Evolutionary conservation across 1,284 basidiomycete genomes (phyloP).

Genomic region (Apiotrichum akiyoshidainum): DNA sequence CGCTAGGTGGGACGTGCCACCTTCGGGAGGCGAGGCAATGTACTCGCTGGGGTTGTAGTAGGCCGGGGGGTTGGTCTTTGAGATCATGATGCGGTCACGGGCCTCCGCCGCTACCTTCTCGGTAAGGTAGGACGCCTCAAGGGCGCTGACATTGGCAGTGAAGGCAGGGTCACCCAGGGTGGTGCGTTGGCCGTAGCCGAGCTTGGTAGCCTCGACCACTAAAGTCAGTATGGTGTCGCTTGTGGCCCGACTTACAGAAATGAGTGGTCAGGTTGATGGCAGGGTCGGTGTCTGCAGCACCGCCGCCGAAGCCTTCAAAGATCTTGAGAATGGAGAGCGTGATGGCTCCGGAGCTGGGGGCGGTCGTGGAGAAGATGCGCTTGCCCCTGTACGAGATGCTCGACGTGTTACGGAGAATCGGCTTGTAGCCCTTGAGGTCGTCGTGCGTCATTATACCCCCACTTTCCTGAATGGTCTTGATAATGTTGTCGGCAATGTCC

Average conservation of each 20-base stretch:
- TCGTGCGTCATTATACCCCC: constrained; percentile 27
- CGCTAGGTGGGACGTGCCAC: constrained; percentile 50
- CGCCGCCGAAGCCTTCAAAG: constrained; percentile 32
- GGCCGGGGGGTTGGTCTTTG: constrained; percentile 24
- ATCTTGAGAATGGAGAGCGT: constrained; percentile 39
- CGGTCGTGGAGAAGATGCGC: constrained; percentile 28
- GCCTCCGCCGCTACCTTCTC: constrained; percentile 33
- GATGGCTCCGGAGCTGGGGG: constrained; percentile 34
- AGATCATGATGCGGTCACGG: constrained; percentile 38
- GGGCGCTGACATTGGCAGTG: constrained; percentile 45
- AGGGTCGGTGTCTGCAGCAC: constrained; percentile 18
- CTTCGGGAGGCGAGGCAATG: constrained; percentile 33
- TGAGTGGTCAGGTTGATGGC: constrained; percentile 44
- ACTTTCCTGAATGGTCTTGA: constrained; percentile 20
- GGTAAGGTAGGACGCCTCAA: constrained; percentile 45
- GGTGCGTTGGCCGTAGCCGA: constrained; percentile 50
- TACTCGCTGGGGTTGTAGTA: constrained; percentile 49
- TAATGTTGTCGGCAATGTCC: constrained; percentile 25
- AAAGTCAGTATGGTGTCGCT: not conserved
- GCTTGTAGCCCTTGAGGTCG: constrained; percentile 30
- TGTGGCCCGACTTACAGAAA: constrained; percentile 22
- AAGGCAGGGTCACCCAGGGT: constrained; percentile 51
- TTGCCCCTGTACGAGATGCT: constrained; percentile 33
- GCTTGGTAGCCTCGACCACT: constrained; percentile 50
- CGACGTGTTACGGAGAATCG: constrained; percentile 23